Evolutionary conservation across 345 rosid species (phyloP), one percentile per base, ranked within the genome.

Genomic region (Brassica carinata): DNA sequence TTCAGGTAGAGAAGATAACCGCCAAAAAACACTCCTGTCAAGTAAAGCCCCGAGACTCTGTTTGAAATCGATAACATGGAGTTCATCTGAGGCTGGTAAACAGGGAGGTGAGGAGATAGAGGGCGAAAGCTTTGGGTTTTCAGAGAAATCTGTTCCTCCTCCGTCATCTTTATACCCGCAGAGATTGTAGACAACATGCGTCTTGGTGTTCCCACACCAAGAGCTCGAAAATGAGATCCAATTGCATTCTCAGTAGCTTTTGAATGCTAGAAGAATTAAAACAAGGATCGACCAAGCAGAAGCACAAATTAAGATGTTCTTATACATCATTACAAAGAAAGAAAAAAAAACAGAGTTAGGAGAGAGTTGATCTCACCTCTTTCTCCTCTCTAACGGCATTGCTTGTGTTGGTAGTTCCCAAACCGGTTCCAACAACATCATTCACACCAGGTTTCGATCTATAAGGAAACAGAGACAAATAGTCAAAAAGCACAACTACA

Each of bases 31-130:
- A 81, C 81, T 59, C 84, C 84, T 0, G 84, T 81, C 75, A 81
- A 62, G 81, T 81, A 81, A 72, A 72, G 69, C 18, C 81, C 84
- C 2, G 84, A 81, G 75, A 81, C 77, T 81, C 84, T 81, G 71
- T 81, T 81, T 78, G 77, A 81, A 17, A 81, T 81, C n/a, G 84
- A 82, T 13, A 82, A 18, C 84, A 82, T 82, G 67, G 81, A 82
- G 71, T 82, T 82, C 81, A 48, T 77, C 74, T 82, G 84, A 72
- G 84, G 84, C 81, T 82, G 81, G 67, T 82, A 82, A 62, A 82
- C 81, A 7, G 84, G n/a, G 26, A 82, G 84, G 45, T 82, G 84
- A 72, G 84, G 84, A 67, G 81, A 77, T 4, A 82, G 7, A 61
- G 81, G 81, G 2, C 84, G 81, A 17, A 82, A 82, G 78, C 81